Percentiles rank a stretch among this genome's conserved stretches.
These are phyloP conservation scores for Corrigiola litoralis DNA, from an alignment of 179 eudicot species.

Conservation along the genomic window DNA sequence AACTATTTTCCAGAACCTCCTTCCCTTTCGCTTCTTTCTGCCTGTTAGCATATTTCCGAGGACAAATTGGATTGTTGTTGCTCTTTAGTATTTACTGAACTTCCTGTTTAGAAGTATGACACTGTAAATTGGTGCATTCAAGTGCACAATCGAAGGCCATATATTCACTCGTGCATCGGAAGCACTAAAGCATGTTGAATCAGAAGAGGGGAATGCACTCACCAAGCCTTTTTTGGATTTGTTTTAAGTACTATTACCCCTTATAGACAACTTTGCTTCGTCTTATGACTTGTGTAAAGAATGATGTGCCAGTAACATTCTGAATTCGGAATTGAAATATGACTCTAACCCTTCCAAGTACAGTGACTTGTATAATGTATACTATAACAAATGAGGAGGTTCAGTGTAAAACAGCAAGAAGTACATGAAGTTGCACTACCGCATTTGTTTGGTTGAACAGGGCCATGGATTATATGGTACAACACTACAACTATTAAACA, in stretches of 20 bases:
- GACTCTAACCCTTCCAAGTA: constrained; percentile 49
- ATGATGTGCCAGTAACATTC: constrained; percentile 73
- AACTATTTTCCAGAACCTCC: no score
- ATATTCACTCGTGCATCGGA: constrained; percentile 60
- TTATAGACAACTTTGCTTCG: constrained; percentile 80
- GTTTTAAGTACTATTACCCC: constrained; percentile 66
- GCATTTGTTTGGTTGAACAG: constrained; percentile 92
- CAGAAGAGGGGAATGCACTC: constrained; percentile 63
- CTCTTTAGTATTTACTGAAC: no score
- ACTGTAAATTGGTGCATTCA: no score
- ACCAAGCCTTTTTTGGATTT: constrained; percentile 71
- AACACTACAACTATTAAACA: constrained; percentile 44
- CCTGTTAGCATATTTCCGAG: no score
- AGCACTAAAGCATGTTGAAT: constrained; percentile 56
- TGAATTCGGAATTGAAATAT: constrained; percentile 72
- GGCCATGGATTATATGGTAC: constrained; percentile 86
- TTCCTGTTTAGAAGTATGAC: no score
- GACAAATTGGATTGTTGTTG: no score
- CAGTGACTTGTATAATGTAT: constrained; percentile 42
- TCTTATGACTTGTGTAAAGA: constrained; percentile 69
- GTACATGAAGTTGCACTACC: constrained; percentile 71
- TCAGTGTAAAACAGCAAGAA: constrained; percentile 60
- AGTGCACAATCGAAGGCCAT: constrained; percentile 72
- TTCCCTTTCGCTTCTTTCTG: no score
- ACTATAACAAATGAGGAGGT: constrained; percentile 64